Evolutionary conservation across 1,284 basidiomycete species (phyloP), one percentile per base, ranked within the genome.

Genomic region (Ustilago curta): DNA sequence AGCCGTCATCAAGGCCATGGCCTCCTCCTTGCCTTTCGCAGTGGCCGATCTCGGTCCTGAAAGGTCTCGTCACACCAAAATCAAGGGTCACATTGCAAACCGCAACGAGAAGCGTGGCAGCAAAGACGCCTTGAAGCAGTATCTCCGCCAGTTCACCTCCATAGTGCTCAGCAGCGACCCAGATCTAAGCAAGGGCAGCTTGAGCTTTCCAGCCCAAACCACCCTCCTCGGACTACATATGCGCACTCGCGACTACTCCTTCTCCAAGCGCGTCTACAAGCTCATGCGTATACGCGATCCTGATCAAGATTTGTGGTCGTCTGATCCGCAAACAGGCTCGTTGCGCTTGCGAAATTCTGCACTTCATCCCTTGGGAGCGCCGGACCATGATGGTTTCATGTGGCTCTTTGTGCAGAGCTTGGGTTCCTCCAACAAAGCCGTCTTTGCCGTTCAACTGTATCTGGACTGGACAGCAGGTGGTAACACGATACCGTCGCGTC

Each of bases 381-480:
- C 73, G 12, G 73, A 76, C 37, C 47, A 42, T 21, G 39, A 47
- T 23, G 47, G 53, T 3, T 76, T 76, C 48, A 50, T 51, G 42
- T 76, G 73, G 73, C 51, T 76, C 32, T 76, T 76, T 40, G 43
- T 44, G 2, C 55, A 69, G 37, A 67, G 63, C 35, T 44, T 65
- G 23, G 32, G 54, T 11, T 50, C 59, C 4, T 23, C 39, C 3
- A 35, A 56, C 7, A 47, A 42, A 7, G 35, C 49, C 3, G 21
- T 50, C 50, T 76, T 76, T 50, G 60, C 69, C 3, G 32, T 70
- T 9, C 68, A 66, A 23, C 73, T 76, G 23, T 71, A 68, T 25
- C 49, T 71, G n/a, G 73, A 76, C 54, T 76, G 73, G 73, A 27
- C 68, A 5, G 64, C 64, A 1, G 68, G 73, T 52, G 73, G 73